Evolutionary conservation across 345 rosid genomes (phyloP).

Genomic region (Eucalyptus cloeziana): DNA sequence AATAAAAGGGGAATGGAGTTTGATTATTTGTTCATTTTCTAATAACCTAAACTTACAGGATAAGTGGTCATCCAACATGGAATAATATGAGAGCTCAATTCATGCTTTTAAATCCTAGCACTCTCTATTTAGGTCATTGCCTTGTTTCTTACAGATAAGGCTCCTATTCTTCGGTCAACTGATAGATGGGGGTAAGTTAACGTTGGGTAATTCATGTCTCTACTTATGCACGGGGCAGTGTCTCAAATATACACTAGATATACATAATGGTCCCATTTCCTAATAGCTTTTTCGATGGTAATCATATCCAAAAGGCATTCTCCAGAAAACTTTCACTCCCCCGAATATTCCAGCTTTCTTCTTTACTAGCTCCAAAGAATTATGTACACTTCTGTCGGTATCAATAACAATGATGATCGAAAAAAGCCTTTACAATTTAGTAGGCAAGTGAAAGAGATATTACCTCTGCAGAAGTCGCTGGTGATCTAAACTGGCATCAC

Average conservation of each 20-base stretch:
- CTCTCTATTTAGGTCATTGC: neutral
- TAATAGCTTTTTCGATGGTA: neutral
- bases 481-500: slow-evolving; percentile 81
- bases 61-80: neutral
- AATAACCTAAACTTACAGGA: neutral
- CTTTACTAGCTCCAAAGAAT: neutral
- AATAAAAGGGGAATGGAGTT: neutral
- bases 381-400: neutral
- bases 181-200: neutral
- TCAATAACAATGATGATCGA: neutral
- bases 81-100: neutral
- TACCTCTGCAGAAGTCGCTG: slow-evolving; percentile 88
- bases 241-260: neutral
- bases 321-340: neutral
- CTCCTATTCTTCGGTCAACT: neutral
- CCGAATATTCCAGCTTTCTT: neutral
- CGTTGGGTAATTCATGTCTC: neutral
- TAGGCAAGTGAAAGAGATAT: neutral
- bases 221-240: neutral
- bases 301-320: neutral
- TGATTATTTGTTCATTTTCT: neutral
- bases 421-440: neutral
- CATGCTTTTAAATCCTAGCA: neutral
- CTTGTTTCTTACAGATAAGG: neutral
- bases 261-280: neutral